Conservation (phyloP, 2,329 filamentous ascomycete species). For the Acrodontium crateriforme region DNA sequence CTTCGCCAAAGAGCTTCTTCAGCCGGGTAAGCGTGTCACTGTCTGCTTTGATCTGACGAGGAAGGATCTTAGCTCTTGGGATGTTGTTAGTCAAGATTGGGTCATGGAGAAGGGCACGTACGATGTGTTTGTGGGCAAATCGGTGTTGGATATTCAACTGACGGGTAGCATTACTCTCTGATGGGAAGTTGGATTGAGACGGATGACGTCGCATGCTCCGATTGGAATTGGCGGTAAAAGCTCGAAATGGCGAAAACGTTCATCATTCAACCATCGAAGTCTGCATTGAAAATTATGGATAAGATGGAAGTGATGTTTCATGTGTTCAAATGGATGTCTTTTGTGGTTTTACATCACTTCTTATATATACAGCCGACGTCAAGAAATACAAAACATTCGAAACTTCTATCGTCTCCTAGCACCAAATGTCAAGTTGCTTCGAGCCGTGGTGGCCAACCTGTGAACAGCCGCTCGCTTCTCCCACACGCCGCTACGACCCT, state of each 20-base stretch:
- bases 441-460: slow-evolving; percentile 62
- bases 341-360: too few species aligned
- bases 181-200: too few species aligned
- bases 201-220: too few species aligned
- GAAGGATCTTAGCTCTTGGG: slow-evolving; percentile 13
- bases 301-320: too few species aligned
- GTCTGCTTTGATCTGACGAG: slow-evolving; percentile 9
- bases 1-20: slow-evolving; percentile 26
- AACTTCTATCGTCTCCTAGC: too few species aligned
- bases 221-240: too few species aligned
- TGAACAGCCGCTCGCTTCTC: slow-evolving; percentile 65
- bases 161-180: slow-evolving; percentile 44
- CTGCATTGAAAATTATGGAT: too few species aligned
- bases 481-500: slow-evolving; percentile 76
- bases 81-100: slow-evolving; percentile 10
- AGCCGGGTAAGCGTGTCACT: slow-evolving; percentile 8
- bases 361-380: too few species aligned
- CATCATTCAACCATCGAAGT: too few species aligned
- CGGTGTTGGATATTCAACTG: slow-evolving; percentile 3
- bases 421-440: slow-evolving; percentile 66
- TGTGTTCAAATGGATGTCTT: too few species aligned
- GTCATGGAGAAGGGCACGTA: slow-evolving; percentile 9
- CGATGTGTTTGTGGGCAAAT: slow-evolving; percentile 6
- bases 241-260: too few species aligned
- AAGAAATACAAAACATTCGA: too few species aligned